A percentile compares a stretch with the other conserved stretches of the same genome.
phyloP scores from a whole-genome alignment of 2,329 filamentous ascomycete species.

The Pseudopithomyces maydicus region DNA sequence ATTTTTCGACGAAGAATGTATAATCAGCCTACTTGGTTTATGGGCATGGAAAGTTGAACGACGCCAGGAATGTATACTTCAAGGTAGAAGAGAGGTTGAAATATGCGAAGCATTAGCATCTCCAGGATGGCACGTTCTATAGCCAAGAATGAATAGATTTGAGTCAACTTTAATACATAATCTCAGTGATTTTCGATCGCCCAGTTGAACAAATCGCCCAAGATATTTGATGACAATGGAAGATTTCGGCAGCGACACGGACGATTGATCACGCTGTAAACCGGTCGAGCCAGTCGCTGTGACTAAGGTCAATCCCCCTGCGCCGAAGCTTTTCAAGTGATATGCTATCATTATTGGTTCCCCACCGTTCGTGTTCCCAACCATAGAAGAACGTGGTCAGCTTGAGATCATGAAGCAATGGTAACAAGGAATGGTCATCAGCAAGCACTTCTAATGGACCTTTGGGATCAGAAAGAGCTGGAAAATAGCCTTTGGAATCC shows the following conservation, averaged over 20 bases:
- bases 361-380: neutral
- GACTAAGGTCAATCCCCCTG: neutral
- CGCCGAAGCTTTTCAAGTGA: neutral
- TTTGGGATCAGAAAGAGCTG: neutral
- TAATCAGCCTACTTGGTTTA: neutral
- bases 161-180: neutral
- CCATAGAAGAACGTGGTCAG: neutral
- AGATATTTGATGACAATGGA: too few relatives aligned
- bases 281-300: neutral
- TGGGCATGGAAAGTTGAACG: neutral
- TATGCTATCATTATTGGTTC: neutral
- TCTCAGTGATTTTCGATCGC: too few relatives aligned
- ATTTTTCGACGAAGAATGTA: too few relatives aligned
- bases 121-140: neutral
- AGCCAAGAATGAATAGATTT: neutral
- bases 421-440: neutral
- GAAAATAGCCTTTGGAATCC: neutral
- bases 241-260: too few relatives aligned
- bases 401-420: neutral
- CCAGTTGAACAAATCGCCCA: too few relatives aligned
- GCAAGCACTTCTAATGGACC: neutral
- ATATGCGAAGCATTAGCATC: neutral
- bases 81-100: neutral
- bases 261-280: neutral
- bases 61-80: neutral